A percentile compares a stretch with the other conserved stretches of the same genome.
These are phyloP conservation scores for Platanthera guangdongensis DNA, from an alignment of 106 monocot species.

Conservation along the genomic window DNA sequence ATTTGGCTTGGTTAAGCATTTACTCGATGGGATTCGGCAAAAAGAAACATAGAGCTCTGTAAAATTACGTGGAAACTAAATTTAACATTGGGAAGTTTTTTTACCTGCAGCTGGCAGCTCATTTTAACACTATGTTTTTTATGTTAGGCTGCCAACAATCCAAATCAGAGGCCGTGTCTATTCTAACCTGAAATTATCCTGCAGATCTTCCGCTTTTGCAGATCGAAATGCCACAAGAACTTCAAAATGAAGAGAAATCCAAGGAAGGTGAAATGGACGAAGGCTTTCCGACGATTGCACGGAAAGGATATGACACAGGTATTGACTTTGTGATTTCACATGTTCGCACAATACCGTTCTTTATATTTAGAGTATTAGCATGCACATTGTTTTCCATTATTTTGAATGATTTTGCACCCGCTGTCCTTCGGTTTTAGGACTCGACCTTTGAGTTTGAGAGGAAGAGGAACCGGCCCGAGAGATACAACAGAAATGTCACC, in stretches of 20 bases:
- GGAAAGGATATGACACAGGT: constrained; percentile 98
- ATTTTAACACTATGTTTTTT: too few species aligned
- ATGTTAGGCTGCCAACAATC: too few species aligned
- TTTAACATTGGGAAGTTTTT: too few species aligned
- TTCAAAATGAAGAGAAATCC: constrained; percentile 99
- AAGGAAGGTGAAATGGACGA: constrained; percentile 91
- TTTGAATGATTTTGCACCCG: background rate
- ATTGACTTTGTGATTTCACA: background rate
- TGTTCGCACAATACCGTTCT: background rate
- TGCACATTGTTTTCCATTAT: background rate
- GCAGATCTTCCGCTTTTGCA: constrained; percentile 85
- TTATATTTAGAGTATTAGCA: background rate
- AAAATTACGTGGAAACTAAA: too few species aligned
- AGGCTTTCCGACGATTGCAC: constrained; percentile 65
- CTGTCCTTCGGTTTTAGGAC: constrained; percentile 29
- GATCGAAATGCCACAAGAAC: constrained; percentile 95
- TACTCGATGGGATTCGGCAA: too few species aligned
- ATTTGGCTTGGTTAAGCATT: too few species aligned
- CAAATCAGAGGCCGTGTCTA: background rate
- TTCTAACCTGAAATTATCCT: constrained; percentile 7
- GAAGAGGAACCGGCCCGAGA: constrained; percentile 79
- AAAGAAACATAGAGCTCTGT: too few species aligned
- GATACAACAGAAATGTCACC: constrained; percentile 69
- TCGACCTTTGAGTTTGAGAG: constrained; percentile 88
- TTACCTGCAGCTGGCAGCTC: too few species aligned